Evolutionary conservation across 208 protist species (phyloP).

Genomic region (Leptomonas pyrrhocoris): DNA sequence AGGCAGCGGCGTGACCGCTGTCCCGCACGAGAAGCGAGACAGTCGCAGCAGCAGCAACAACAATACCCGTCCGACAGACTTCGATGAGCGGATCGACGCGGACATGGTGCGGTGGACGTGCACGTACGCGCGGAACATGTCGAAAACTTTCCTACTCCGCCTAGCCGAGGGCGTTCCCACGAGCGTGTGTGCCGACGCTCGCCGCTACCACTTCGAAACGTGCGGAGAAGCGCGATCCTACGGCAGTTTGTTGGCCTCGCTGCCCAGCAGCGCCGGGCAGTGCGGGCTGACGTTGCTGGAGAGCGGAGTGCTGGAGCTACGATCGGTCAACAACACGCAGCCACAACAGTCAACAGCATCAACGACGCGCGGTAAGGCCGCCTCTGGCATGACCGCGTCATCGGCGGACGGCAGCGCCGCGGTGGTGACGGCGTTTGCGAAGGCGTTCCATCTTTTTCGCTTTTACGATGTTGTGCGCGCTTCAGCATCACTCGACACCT

Average conservation of each 20-base stretch:
- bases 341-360: conserved; percentile 7
- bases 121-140: conserved; percentile 27
- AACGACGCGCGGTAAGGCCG: background rate
- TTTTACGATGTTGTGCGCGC: conserved; percentile 17
- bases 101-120: conserved; percentile 53
- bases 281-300: conserved; percentile 42
- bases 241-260: conserved; percentile 44
- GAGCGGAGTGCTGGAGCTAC: conserved; percentile 43
- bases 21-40: background rate
- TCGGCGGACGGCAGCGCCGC: conserved; percentile 13
- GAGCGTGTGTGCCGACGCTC: conserved; percentile 19
- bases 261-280: conserved; percentile 36
- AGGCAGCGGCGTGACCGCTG: too few relatives aligned
- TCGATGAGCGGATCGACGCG: conserved; percentile 10
- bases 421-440: conserved; percentile 32
- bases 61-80: background rate
- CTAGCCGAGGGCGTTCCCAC: conserved; percentile 43
- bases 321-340: conserved; percentile 27
- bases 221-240: conserved; percentile 39
- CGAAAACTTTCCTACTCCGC: conserved; percentile 51
- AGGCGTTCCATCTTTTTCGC: conserved; percentile 29
- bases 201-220: conserved; percentile 52
- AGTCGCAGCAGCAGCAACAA: background rate
- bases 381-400: background rate
- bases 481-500: too few relatives aligned